phyloP scores from a whole-genome alignment of 1,139 yeast genomes.

The Saccharomyces hybrid region DNA sequence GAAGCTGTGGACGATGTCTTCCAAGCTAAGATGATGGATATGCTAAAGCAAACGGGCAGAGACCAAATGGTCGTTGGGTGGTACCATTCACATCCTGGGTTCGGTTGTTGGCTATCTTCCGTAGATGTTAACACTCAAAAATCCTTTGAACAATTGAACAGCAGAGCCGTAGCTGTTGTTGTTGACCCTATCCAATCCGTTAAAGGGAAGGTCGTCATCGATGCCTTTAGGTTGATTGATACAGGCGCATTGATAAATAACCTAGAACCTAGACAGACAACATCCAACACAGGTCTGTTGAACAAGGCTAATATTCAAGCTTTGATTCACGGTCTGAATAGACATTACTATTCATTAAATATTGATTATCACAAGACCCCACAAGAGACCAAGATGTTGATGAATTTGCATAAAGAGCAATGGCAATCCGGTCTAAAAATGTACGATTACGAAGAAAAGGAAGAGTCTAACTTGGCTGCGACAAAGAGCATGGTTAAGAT shows the following conservation, averaged over 20 bases:
- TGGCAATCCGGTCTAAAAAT: conserved; percentile 92
- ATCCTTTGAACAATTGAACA: conserved; percentile 90
- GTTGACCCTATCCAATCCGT: conserved; percentile 97
- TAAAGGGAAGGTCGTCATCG: conserved; percentile 96
- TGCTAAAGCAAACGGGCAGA: conserved; percentile 96
- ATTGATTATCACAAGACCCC: conserved; percentile 92
- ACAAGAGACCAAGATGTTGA: conserved; percentile 86
- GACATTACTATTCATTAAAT: conserved; percentile 92
- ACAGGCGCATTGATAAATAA: conserved; percentile 88
- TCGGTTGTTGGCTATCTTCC: conserved; percentile 97
- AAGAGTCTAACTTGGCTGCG: conserved; percentile 63
- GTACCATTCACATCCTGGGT: conserved; percentile 99
- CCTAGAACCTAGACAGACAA: conserved; percentile 95
- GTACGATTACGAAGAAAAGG: conserved; percentile 71
- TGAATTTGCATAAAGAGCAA: conserved; percentile 87
- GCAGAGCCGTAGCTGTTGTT: conserved; percentile 94
- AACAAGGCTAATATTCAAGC: conserved; percentile 98
- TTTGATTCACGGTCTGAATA: conserved; percentile 90
- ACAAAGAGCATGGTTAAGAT: conserved; percentile 79
- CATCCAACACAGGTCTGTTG: conserved; percentile 89
- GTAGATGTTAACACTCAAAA: conserved; percentile 98
- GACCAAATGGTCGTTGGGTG: conserved; percentile 98
- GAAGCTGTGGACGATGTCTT: conserved; percentile 99
- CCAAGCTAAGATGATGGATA: conserved; percentile 99
- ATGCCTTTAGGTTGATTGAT: conserved; percentile 92